Conservation (phyloP, 2,329 filamentous ascomycete species). For the Aspergillus sp. region DNA sequence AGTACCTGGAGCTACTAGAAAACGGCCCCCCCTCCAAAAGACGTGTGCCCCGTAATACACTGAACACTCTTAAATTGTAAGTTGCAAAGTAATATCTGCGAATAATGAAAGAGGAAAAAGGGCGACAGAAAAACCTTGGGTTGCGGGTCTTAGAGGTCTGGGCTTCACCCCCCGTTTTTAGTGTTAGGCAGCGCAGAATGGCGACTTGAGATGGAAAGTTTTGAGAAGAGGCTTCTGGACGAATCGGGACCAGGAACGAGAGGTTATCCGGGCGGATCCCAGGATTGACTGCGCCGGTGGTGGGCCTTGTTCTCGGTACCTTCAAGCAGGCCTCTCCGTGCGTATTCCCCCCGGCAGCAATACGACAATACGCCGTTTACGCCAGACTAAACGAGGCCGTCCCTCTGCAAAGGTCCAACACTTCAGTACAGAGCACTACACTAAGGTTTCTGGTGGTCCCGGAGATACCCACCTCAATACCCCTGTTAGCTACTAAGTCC, state of each 20-base stretch:
- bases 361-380: too few species aligned
- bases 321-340: background rate
- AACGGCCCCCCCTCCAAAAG: background rate
- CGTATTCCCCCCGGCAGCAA: background rate
- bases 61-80: background rate
- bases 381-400: too few species aligned
- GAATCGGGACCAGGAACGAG: background rate
- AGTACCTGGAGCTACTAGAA: constrained; percentile 6
- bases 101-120: background rate
- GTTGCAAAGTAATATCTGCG: background rate
- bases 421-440: too few species aligned
- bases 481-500: too few species aligned
- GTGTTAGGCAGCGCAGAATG: background rate
- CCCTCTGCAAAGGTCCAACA: too few species aligned
- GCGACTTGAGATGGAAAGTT: background rate
- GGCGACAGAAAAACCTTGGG: background rate
- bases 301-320: too few species aligned
- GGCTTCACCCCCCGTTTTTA: background rate
- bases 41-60: background rate
- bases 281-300: too few species aligned
- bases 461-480: too few species aligned
- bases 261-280: background rate
- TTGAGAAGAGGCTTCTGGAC: background rate
- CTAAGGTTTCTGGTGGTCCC: too few species aligned
- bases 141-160: background rate